Evolutionary conservation across 768 basidiomycete genomes (phyloP).

Genomic region (Rhodocollybia butyracea): DNA sequence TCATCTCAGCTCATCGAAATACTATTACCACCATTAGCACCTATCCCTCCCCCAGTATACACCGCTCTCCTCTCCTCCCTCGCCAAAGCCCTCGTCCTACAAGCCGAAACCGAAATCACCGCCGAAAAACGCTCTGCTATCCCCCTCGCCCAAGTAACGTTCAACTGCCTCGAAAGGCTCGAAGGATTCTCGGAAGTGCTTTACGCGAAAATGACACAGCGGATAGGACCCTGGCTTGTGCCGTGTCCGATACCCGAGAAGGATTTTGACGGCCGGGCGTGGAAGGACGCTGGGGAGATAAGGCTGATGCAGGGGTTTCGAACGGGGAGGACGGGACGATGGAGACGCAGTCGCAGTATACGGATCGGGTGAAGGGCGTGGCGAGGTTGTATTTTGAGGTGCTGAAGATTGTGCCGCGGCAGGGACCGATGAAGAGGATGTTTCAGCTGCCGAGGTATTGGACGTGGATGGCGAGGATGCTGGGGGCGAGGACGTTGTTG

Average conservation of each 20-base stretch:
- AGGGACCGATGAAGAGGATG: conserved; percentile 43
- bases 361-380: conserved; percentile 67
- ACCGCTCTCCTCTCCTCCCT: conserved; percentile 82
- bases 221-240: conserved; percentile 85
- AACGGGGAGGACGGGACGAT: conserved; percentile 31
- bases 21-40: conserved; percentile 24
- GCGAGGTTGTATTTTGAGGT: conserved; percentile 87
- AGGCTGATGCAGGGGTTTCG: conserved; percentile 59
- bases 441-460: conserved; percentile 67
- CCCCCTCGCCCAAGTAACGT: conserved; percentile 76
- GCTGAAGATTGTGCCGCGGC: conserved; percentile 39
- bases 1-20: conserved; percentile 37
- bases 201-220: conserved; percentile 82
- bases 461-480: conserved; percentile 68
- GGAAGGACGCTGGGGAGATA: conserved; percentile 35
- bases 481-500: conserved; percentile 48
- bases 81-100: conserved; percentile 81
- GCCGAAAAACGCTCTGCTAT: conserved; percentile 83
- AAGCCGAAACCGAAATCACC: conserved; percentile 91
- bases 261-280: conserved; percentile 48
- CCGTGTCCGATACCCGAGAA: conserved; percentile 56
- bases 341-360: conserved; percentile 62
- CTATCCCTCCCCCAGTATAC: conserved; percentile 49
- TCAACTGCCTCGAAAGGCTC: conserved; percentile 59
- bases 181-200: conserved; percentile 71